Conservation (phyloP, 495 filamentous ascomycete species). For the Tuber melanosporum region DNA sequence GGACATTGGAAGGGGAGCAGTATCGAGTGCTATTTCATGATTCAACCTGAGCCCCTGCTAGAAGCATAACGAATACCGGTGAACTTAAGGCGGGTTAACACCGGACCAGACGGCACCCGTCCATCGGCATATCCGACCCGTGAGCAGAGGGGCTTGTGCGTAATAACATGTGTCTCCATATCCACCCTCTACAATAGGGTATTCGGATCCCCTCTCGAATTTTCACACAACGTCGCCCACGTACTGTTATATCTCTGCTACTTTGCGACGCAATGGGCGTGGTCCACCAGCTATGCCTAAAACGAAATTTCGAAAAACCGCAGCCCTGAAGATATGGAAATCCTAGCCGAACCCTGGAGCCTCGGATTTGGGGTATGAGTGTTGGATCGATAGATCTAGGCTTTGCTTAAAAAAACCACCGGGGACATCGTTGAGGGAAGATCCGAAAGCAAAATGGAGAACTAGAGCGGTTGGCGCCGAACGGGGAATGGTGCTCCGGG, state of each 20-base stretch:
- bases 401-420: neutral
- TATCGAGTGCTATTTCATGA: conserved; percentile 3
- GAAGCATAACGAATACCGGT: neutral
- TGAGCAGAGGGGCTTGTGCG: neutral
- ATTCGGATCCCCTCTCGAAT: neutral
- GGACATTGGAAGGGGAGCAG: neutral
- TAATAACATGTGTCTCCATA: neutral
- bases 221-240: neutral
- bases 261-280: neutral
- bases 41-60: neutral
- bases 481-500: neutral
- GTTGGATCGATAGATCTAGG: neutral
- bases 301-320: neutral
- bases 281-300: neutral
- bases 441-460: neutral
- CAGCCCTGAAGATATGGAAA: neutral
- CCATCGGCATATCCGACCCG: neutral
- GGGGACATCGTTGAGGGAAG: neutral
- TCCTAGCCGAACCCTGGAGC: neutral
- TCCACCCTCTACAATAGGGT: neutral
- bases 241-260: neutral
- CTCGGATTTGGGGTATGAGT: neutral
- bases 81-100: neutral
- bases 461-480: neutral
- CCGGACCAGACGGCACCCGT: neutral